Percentiles rank a stretch among this genome's conserved stretches.
Evolutionary conservation across 2,329 filamentous ascomycete species (phyloP).

Genomic region (Aspergillus luchuensis): DNA sequence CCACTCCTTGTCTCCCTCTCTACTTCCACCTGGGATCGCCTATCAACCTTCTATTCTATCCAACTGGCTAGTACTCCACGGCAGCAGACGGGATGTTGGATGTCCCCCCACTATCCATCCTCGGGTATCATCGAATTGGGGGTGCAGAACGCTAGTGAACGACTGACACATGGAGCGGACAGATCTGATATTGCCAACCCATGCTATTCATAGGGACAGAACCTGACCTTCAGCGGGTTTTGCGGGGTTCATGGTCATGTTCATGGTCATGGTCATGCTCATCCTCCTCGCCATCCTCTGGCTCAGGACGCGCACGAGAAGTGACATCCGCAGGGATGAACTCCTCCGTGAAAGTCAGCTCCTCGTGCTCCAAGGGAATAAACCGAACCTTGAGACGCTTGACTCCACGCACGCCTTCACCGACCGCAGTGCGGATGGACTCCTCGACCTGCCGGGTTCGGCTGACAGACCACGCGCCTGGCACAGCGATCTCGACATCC

Average conservation of each 20-base stretch:
- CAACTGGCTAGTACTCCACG: background rate
- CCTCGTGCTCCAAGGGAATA: conserved; percentile 64
- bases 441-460: conserved; percentile 71
- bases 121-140: background rate
- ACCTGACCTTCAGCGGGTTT: background rate
- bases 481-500: conserved; percentile 83
- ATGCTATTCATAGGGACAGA: background rate
- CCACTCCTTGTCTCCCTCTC: background rate
- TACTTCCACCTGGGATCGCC: background rate
- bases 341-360: conserved; percentile 71
- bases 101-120: background rate
- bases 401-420: conserved; percentile 77
- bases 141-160: background rate
- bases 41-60: conserved; percentile 30
- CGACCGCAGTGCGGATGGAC: conserved; percentile 70
- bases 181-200: background rate
- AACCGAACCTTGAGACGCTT: conserved; percentile 83
- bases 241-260: conserved; percentile 14
- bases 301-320: conserved; percentile 60
- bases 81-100: background rate
- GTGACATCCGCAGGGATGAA: conserved; percentile 69
- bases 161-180: background rate
- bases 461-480: conserved; percentile 73
- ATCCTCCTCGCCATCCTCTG: conserved; percentile 48
- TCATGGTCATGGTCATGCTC: background rate